Conservation (phyloP, 2,329 filamentous ascomycete genomes). For the Drechslera avenae region DNA sequence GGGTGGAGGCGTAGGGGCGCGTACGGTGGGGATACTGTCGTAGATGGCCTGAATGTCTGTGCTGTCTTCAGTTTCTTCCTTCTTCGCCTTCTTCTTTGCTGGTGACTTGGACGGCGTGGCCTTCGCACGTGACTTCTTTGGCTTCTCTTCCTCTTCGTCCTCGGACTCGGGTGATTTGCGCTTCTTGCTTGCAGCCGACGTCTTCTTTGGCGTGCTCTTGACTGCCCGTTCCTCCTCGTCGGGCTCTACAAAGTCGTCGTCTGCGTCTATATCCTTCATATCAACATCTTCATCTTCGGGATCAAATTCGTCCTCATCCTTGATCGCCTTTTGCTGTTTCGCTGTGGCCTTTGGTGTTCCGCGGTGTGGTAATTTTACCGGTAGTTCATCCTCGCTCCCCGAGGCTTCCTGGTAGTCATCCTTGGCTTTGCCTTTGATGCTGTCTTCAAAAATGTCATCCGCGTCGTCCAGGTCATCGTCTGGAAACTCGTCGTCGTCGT, state of each 20-base stretch:
- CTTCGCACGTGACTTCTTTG: conserved; percentile 60
- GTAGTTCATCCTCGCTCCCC: conserved; percentile 39
- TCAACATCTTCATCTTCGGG: conserved; percentile 55
- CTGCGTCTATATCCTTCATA: conserved; percentile 57
- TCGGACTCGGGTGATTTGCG: conserved; percentile 63
- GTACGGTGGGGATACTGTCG: conserved; percentile 81
- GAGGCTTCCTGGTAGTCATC: conserved; percentile 69
- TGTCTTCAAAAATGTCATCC: conserved; percentile 84
- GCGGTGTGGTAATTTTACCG: conserved; percentile 40
- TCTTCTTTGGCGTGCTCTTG: conserved; percentile 49
- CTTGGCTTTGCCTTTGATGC: conserved; percentile 68
- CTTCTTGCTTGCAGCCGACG: conserved; percentile 52
- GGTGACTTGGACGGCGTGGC: conserved; percentile 54
- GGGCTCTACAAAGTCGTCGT: conserved; percentile 53
- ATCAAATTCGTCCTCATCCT: conserved; percentile 50
- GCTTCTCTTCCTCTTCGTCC: conserved; percentile 57
- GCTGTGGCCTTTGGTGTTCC: conserved; percentile 44
- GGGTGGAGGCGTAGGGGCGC: conserved; percentile 81
- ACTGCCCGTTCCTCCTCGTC: conserved; percentile 51
- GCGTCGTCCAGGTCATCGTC: conserved; percentile 60
- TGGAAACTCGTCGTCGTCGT: conserved; percentile 62
- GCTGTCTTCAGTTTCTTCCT: conserved; percentile 69
- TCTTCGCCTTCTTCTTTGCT: conserved; percentile 65
- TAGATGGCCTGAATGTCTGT: conserved; percentile 81
- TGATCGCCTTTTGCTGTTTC: conserved; percentile 54